Evolutionary conservation across 257 asterid species (phyloP).

Genomic region (Penstemon eatonii): DNA sequence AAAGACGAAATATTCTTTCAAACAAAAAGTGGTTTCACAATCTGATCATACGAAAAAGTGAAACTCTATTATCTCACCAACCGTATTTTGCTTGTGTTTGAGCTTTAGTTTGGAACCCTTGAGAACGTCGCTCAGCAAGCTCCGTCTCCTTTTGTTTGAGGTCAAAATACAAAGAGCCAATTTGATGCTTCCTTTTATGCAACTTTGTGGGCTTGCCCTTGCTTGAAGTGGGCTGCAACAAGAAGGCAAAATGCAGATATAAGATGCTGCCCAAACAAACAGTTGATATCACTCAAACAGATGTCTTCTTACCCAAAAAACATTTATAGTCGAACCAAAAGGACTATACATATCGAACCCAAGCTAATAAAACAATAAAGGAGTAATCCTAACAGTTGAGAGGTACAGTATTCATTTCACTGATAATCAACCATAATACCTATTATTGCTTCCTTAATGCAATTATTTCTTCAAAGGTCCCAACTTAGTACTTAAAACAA

Average conservation of each 20-base stretch:
- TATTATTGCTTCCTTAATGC: too few relatives aligned
- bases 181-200: constrained; percentile 97
- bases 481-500: too few relatives aligned
- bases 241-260: constrained; percentile 22
- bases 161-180: constrained; percentile 69
- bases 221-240: constrained; percentile 69
- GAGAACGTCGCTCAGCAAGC: constrained; percentile 83
- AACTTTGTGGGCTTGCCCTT: constrained; percentile 90
- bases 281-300: not conserved
- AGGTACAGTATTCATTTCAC: too few relatives aligned
- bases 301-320: not conserved
- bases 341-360: too few relatives aligned
- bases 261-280: constrained; percentile 8
- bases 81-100: constrained; percentile 98
- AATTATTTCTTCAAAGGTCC: too few relatives aligned
- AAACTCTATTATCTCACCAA: constrained; percentile 47
- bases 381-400: too few relatives aligned
- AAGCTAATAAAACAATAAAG: too few relatives aligned
- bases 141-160: constrained; percentile 83
- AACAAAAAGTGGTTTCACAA: constrained; percentile 13
- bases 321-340: too few relatives aligned
- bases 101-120: constrained; percentile 82
- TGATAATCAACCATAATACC: too few relatives aligned
- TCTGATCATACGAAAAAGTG: constrained; percentile 9
- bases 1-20: not conserved